Percentiles rank a stretch among this genome's conserved stretches.
Evolutionary conservation across 352 stramenopile species (phyloP).

Genomic region (Phytophthora pseudosyringae): DNA sequence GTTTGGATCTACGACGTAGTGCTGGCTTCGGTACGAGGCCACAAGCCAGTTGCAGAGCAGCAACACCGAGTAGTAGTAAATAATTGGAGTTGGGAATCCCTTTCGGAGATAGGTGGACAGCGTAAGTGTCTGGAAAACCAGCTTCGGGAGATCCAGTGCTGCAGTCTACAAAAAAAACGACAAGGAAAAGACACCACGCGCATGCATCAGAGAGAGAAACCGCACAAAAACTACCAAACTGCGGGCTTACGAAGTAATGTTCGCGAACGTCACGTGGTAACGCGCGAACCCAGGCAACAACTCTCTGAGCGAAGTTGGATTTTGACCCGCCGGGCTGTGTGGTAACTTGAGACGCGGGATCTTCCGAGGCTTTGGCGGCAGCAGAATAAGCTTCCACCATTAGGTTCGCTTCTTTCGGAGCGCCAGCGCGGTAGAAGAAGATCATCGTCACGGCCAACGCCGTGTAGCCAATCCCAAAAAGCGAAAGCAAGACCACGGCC

Average conservation of each 20-base stretch:
- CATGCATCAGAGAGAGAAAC: background rate
- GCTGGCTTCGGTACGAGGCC: constrained; percentile 55
- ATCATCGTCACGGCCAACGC: constrained; percentile 27
- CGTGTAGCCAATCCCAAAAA: constrained; percentile 43
- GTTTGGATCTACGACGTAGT: constrained; percentile 29
- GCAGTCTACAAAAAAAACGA: constrained; percentile 33
- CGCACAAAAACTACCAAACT: background rate
- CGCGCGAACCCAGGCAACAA: too few relatives aligned
- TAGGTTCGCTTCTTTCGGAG: too few relatives aligned
- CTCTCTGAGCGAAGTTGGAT: too few relatives aligned
- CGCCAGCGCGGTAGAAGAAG: constrained; percentile 24
- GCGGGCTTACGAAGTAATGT: too few relatives aligned
- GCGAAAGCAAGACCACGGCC: constrained; percentile 27
- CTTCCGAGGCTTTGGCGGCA: too few relatives aligned
- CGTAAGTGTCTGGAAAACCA: constrained; percentile 50
- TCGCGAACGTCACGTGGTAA: too few relatives aligned
- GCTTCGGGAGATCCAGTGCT: constrained; percentile 48
- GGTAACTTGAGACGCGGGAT: too few relatives aligned
- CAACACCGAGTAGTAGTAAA: constrained; percentile 45
- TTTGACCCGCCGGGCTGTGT: too few relatives aligned
- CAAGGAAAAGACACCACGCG: background rate
- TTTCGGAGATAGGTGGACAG: constrained; percentile 39
- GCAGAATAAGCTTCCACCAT: too few relatives aligned
- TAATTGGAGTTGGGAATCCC: constrained; percentile 43
- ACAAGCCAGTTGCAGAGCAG: constrained; percentile 50